Percentiles rank a stretch among this genome's conserved stretches.
Evolutionary conservation across 768 basidiomycete species (phyloP).

Genomic region (Calocera viscosa): DNA sequence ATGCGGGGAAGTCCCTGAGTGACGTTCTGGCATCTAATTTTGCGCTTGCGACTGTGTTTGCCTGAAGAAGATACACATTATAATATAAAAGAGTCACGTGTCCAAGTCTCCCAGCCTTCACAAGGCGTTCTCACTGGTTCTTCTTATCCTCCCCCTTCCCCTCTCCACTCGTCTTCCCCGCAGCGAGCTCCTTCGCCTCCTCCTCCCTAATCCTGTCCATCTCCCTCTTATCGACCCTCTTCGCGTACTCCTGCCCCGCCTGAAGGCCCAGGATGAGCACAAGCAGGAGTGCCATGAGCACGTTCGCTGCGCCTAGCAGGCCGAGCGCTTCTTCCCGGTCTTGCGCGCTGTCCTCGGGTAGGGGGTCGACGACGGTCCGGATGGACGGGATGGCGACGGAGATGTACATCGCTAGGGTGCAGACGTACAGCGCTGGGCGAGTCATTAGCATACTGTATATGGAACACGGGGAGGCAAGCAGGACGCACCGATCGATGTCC

Average conservation of each 20-base stretch:
- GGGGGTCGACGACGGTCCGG: constrained; percentile 57
- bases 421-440: constrained; percentile 53
- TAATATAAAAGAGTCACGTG: no score
- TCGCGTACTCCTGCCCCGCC: constrained; percentile 81
- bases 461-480: background rate
- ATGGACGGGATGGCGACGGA: constrained; percentile 69
- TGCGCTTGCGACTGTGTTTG: no score
- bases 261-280: constrained; percentile 56
- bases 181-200: constrained; percentile 22
- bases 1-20: no score
- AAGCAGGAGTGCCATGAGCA: constrained; percentile 62
- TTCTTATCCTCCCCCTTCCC: background rate
- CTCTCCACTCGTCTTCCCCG: background rate
- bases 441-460: background rate
- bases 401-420: constrained; percentile 66
- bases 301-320: constrained; percentile 74
- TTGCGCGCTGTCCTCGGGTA: constrained; percentile 41
- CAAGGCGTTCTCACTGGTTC: background rate
- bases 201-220: constrained; percentile 32
- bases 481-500: constrained; percentile 63
- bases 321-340: constrained; percentile 70
- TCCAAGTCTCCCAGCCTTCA: no score
- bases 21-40: no score
- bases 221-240: constrained; percentile 42
- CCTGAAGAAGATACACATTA: no score